Percentiles rank a stretch among this genome's conserved stretches.
phyloP scores from a whole-genome alignment of 768 basidiomycete genomes.

The Rhodosporidiobolus sp. region DNA sequence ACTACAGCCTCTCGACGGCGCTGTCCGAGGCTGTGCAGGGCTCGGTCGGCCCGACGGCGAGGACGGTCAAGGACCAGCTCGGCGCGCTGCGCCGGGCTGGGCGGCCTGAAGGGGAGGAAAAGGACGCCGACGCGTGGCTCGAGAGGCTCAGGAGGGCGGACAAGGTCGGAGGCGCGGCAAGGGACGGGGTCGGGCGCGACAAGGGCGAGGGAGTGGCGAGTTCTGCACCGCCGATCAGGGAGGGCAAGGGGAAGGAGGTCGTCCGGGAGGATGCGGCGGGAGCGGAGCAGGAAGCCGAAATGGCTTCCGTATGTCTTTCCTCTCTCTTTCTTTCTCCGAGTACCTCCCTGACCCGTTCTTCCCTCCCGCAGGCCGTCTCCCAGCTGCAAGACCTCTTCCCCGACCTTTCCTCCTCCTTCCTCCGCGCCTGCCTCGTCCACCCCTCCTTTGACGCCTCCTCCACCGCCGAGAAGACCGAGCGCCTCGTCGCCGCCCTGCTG shows the following conservation, averaged over 20 bases:
- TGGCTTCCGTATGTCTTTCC: conserved; percentile 3
- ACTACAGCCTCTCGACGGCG: neutral
- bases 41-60: conserved; percentile 5
- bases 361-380: conserved; percentile 50
- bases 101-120: neutral
- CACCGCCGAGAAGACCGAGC: conserved; percentile 61
- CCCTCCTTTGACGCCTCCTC: conserved; percentile 44
- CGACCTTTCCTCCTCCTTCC: conserved; percentile 58
- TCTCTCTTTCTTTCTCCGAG: neutral
- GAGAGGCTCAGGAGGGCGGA: neutral
- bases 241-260: neutral
- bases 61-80: conserved; percentile 24
- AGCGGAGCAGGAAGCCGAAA: conserved; percentile 7
- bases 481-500: conserved; percentile 67
- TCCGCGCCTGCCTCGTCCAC: conserved; percentile 46
- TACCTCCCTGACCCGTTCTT: neutral
- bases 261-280: neutral
- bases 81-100: conserved; percentile 1
- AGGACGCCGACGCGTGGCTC: neutral
- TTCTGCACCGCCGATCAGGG: neutral
- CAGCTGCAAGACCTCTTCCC: conserved; percentile 77
- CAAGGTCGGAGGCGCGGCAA: conserved; percentile 11
- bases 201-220: neutral
- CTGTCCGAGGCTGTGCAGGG: neutral
- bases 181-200: neutral